phyloP scores from a whole-genome alignment of 345 rosid species.

The Syzygium aqueum region DNA sequence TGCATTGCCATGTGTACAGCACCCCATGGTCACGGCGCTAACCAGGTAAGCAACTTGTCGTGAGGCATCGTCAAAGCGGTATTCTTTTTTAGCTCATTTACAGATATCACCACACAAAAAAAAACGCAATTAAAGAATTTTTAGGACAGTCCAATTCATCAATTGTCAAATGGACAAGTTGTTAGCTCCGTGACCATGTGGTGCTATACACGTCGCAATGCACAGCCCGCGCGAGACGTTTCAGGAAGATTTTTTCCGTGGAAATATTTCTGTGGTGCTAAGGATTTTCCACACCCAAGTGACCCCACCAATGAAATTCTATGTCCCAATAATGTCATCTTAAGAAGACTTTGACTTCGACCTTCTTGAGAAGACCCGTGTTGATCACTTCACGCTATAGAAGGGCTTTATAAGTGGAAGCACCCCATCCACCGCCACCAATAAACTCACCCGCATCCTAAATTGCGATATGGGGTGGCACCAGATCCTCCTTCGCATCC shows the following conservation, averaged over 20 bases:
- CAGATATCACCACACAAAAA: too few relatives aligned
- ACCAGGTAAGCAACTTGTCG: too few relatives aligned
- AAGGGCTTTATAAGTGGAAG: neutral
- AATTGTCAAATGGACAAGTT: too few relatives aligned
- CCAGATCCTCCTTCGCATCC: neutral
- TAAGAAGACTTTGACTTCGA: neutral
- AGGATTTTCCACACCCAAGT: neutral
- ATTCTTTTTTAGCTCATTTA: too few relatives aligned
- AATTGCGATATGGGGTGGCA: neutral
- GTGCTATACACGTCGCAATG: too few relatives aligned
- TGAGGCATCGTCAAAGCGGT: too few relatives aligned
- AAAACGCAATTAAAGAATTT: too few relatives aligned
- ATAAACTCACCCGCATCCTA: neutral
- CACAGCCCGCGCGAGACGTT: accelerated
- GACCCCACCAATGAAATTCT: neutral
- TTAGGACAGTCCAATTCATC: neutral
- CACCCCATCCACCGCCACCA: neutral
- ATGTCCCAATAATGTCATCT: accelerated
- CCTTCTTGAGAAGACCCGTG: neutral
- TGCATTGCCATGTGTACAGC: accelerated
- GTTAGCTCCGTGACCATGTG: too few relatives aligned
- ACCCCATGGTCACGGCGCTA: too few relatives aligned
- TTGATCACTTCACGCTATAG: neutral
- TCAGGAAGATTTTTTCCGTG: neutral
- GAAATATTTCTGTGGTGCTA: neutral